A percentile compares a stretch with the other conserved stretches of the same genome.
These are phyloP conservation scores for Phyllostachys edulis DNA, from an alignment of 176 grass and related monocot genomes.

Conservation along the genomic window DNA sequence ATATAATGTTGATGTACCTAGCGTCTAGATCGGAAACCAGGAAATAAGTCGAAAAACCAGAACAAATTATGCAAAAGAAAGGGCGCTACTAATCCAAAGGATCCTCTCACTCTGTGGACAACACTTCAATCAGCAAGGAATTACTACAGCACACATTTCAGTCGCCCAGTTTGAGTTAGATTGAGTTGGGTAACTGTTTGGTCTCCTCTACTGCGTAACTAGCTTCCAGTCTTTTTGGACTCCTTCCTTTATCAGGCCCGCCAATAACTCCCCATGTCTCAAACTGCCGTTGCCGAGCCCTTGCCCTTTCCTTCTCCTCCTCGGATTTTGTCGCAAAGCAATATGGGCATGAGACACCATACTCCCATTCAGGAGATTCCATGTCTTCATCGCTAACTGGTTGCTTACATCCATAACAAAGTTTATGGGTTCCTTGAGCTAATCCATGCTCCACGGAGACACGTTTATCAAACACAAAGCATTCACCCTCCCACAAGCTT, in stretches of 20 bases:
- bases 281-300: conserved; percentile 81
- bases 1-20: background rate
- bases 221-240: conserved; percentile 9
- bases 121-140: background rate
- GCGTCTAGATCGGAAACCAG: background rate
- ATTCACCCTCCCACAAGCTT: conserved; percentile 91
- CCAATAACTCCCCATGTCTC: conserved; percentile 81
- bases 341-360: conserved; percentile 80
- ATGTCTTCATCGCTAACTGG: conserved; percentile 86
- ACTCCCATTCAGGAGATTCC: conserved; percentile 80
- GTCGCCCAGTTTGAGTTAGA: background rate
- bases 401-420: conserved; percentile 96
- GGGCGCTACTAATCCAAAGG: background rate
- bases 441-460: conserved; percentile 91
- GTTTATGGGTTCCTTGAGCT: conserved; percentile 79
- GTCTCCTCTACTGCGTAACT: background rate
- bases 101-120: background rate
- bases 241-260: conserved; percentile 81
- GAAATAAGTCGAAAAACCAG: background rate
- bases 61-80: background rate
- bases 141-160: background rate
- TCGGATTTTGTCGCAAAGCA: conserved; percentile 67
- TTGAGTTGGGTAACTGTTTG: conserved; percentile 16
- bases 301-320: conserved; percentile 81
- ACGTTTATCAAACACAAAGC: conserved; percentile 96